Evolutionary conservation across 331 rosid species (phyloP), one percentile per base, ranked within the genome.

Genomic region (Stylosanthes scabra): DNA sequence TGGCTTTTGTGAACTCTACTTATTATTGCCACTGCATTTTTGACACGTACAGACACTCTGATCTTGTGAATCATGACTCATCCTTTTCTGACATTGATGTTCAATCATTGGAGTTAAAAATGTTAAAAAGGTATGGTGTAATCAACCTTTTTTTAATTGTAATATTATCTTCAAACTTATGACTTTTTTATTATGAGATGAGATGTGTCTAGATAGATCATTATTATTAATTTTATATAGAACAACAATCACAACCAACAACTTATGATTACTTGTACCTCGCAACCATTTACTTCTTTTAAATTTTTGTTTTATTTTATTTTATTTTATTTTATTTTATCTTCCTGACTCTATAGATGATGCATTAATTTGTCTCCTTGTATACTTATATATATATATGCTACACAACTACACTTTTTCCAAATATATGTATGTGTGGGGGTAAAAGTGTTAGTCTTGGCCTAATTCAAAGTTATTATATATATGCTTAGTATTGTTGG

Each of bases 21-120:
- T 25, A 9, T 41, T 34, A 34, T 14, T 68, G 58, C 57, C 52
- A 20, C 28, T 74, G 39, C 63, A 63, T 51, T 2, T 74, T 74
- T 49, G 42, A 47, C 68, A 60, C 50, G 47, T 9, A 45, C 49
- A 20, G 25, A 20, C 25, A 20, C 25, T 20, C 25, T 20, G 25
- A 20, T 45, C 67, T 14, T 10, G 11, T 62, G 51, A 40, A 40
- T 8, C 2, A 20, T 20, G 15, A 62, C 12, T 15, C 34, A 16
- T 41, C 29, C 31, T 40, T 41, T 3, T 15, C 9, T 63, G 68
- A 9, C 14, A 9, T 40, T 70, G 27, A 39, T 20, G 16, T 40
- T 55, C 34, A 39, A 68, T 42, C 63, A 68, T 55, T 54, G 54
- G 5, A 28, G 44, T 13, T 9, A 7, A 50, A 14, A 39, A 39